Percentiles rank a stretch among this genome's conserved stretches.
Conservation (phyloP, 2,329 filamentous ascomycete species). For the Graphilbum fragrans region DNA sequence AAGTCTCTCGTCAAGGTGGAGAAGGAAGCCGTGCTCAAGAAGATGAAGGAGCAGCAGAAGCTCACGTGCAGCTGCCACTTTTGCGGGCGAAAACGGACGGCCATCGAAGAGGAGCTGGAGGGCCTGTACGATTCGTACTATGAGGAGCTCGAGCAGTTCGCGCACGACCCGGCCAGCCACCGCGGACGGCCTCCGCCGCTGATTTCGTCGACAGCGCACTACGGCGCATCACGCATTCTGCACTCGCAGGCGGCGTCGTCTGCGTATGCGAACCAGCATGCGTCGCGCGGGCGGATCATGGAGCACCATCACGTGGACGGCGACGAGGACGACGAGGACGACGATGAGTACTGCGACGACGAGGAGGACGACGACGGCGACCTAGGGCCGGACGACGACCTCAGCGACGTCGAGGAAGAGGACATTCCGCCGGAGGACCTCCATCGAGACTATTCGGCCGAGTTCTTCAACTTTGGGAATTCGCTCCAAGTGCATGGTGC, state of each 20-base stretch:
- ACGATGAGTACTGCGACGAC: conserved; percentile 27
- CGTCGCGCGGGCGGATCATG: conserved; percentile 63
- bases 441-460: conserved; percentile 57
- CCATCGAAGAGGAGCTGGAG: conserved; percentile 95
- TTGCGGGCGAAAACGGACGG: conserved; percentile 88
- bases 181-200: conserved; percentile 60
- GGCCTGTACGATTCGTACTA: conserved; percentile 98
- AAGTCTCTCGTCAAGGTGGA: conserved; percentile 95
- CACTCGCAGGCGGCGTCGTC: conserved; percentile 45
- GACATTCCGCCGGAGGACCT: conserved; percentile 46
- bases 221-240: conserved; percentile 40
- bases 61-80: conserved; percentile 98
- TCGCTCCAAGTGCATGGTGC: conserved; percentile 83
- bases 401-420: conserved; percentile 55
- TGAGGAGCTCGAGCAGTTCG: conserved; percentile 93
- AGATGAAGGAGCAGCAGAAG: conserved; percentile 99
- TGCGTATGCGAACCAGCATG: conserved; percentile 52
- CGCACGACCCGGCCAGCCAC: conserved; percentile 54
- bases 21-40: conserved; percentile 92
- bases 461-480: conserved; percentile 96
- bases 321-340: conserved; percentile 44
- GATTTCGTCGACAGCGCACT: conserved; percentile 54
- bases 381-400: conserved; percentile 37
- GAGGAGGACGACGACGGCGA: conserved; percentile 38
- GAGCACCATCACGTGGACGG: conserved; percentile 49